Conservation (phyloP, 805 yeast genomes). For the Nakazawaea wickerhamii region DNA sequence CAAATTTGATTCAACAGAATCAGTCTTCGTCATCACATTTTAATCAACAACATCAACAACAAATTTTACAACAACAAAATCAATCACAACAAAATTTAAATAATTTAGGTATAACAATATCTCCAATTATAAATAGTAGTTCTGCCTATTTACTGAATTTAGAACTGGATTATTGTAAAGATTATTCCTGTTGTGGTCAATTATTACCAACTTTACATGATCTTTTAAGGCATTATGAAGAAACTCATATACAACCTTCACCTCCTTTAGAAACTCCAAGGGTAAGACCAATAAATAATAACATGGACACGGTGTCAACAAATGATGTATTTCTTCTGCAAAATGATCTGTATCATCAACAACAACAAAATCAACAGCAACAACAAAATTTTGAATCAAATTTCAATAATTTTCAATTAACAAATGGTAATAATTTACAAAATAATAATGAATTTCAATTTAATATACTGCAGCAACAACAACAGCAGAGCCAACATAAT, state of each 20-base stretch:
- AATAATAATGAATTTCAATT: conserved; percentile 11
- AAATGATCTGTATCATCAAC: conserved; percentile 20
- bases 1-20: background rate
- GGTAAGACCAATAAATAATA: conserved; percentile 48
- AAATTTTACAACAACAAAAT: conserved; percentile 17
- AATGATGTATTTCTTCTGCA: conserved; percentile 77
- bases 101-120: background rate
- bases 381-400: conserved; percentile 10
- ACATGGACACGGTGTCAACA: conserved; percentile 85
- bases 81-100: conserved; percentile 15
- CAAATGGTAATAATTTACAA: conserved; percentile 7
- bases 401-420: conserved; percentile 9
- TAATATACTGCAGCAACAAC: background rate
- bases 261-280: conserved; percentile 36
- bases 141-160: conserved; percentile 85
- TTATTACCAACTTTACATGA: conserved; percentile 91
- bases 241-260: conserved; percentile 74
- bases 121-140: conserved; percentile 8
- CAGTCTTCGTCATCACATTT: conserved; percentile 1
- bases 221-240: conserved; percentile 89
- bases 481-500: conserved; percentile 1
- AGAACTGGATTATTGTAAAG: conserved; percentile 95
- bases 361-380: conserved; percentile 17
- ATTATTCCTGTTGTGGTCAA: conserved; percentile 94
- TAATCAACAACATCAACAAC: conserved; percentile 16